phyloP scores from a whole-genome alignment of 495 filamentous ascomycete genomes.

The Niebla homalea region DNA sequence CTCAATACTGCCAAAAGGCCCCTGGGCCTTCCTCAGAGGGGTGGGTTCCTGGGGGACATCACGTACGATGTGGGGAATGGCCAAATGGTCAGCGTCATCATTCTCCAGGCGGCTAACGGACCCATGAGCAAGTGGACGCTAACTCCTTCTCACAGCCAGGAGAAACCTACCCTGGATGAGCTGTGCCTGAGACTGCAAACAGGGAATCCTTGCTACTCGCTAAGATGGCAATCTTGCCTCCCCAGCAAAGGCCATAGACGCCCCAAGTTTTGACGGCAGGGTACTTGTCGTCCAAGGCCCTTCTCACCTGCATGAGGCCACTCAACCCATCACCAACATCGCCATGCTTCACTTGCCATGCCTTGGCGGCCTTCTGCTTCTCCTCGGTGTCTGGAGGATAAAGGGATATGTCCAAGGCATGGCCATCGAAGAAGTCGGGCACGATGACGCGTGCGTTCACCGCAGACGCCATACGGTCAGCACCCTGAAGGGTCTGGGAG shows the following conservation, averaged over 20 bases:
- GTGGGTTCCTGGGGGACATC: background rate
- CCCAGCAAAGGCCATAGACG: constrained; percentile 37
- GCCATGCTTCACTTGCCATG: constrained; percentile 15
- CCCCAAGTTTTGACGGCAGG: constrained; percentile 26
- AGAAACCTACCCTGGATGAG: constrained; percentile 32
- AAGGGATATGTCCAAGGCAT: constrained; percentile 18
- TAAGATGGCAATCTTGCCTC: constrained; percentile 28
- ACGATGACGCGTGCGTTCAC: constrained; percentile 29
- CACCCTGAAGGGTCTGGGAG: constrained; percentile 39
- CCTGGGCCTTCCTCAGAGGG: no score
- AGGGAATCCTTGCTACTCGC: constrained; percentile 25
- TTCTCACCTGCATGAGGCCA: background rate
- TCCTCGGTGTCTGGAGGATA: constrained; percentile 32
- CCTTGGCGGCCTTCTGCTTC: constrained; percentile 23
- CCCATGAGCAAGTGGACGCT: background rate
- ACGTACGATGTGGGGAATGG: constrained; percentile 35
- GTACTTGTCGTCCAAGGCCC: no score
- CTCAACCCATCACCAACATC: constrained; percentile 9
- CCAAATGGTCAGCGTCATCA: constrained; percentile 31
- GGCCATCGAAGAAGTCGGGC: constrained; percentile 36
- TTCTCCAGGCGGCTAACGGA: constrained; percentile 23
- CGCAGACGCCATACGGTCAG: constrained; percentile 34
- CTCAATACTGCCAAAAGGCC: no score
- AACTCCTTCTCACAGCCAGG: background rate
- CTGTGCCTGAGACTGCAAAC: constrained; percentile 36